Base-by-base conservation (phyloP, 768 basidiomycete species). In the Hortiboletus flavorubellus region DNA sequence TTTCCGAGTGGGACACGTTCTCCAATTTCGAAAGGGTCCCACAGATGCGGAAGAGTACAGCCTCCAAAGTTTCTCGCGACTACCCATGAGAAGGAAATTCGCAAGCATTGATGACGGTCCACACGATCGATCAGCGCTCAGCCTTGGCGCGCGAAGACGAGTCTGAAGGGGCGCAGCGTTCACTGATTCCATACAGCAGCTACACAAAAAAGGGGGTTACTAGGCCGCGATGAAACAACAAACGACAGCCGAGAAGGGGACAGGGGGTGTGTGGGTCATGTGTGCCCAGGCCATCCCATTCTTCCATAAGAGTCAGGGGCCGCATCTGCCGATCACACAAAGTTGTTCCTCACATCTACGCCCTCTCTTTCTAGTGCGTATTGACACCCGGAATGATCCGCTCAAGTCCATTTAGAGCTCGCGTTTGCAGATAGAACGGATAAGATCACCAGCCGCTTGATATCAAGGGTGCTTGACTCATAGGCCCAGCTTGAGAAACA, bases 371-470 rank as follows among this genome's bases (percentile, higher is more conserved):
- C 18, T 41, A 23, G 55, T 39, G 46, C 5, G 29, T n/a, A 43
- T 55, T 58, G 59, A 59, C 54, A 30, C 58, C 58, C 67, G 67
- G 67, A 45, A 62, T 67, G 66, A 69, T 68, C 66, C 66, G 64
- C 53, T 48, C 9, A 42, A 42, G 51, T 46, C 55, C 46, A 48
- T 63, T 65, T 56, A 61, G 57, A 59, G 49, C 42, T 39, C 39
- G 33, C 59, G 35, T 62, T 38, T 55, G 63, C 43, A 62, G 60
- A 65, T 66, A 56, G 56, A 56, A 66, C 59, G 61, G 66, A 55
- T 53, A 53, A 63, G 55, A 61, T 65, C 51, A 56, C 46, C 37
- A 40, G 29, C 46, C 51, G 31, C 61, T 56, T 65, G 50, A 23
- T 58, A 59, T 59, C 46, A 49, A 58, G 59, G 62, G 61, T 59